These are phyloP conservation scores for Sutorius australiensis DNA, from an alignment of 768 basidiomycete genomes.

Conservation along the genomic window DNA sequence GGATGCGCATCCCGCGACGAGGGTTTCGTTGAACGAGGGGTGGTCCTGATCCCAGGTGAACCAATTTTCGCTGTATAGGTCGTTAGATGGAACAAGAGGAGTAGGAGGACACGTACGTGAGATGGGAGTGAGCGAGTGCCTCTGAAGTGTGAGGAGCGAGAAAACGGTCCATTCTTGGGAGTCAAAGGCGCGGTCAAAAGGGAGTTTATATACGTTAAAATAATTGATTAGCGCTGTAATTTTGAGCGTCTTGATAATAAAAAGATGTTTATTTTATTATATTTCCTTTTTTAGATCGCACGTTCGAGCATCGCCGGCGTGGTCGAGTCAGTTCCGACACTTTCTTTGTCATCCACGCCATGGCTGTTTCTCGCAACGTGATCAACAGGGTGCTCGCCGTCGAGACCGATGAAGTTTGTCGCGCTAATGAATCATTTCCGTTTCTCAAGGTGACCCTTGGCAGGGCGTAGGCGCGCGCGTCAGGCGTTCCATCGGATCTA, in stretches of 20 bases:
- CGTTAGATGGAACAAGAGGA: conserved; percentile 12
- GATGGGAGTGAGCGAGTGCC: conserved; percentile 62
- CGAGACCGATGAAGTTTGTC: conserved; percentile 63
- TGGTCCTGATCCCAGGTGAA: conserved; percentile 68
- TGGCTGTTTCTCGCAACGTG: conserved; percentile 57
- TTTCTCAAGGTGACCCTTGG: background rate
- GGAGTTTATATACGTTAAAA: conserved; percentile 5
- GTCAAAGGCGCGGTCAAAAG: background rate
- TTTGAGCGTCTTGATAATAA: conserved; percentile 10
- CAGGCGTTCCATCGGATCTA: conserved; percentile 79
- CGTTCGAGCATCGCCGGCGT: no score
- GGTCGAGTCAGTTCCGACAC: no score
- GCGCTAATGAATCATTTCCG: background rate
- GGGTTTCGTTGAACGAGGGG: conserved; percentile 64
- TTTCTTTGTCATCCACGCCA: no score
- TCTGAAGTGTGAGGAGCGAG: conserved; percentile 72
- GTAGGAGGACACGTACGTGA: conserved; percentile 47
- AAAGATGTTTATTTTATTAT: no score
- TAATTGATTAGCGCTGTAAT: conserved; percentile 8
- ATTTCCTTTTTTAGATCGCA: conserved; percentile 26
- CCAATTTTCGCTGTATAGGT: conserved; percentile 54
- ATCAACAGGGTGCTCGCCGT: conserved; percentile 73
- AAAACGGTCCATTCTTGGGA: conserved; percentile 59
- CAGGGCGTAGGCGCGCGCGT: conserved; percentile 82
- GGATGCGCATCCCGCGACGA: conserved; percentile 75